phyloP scores from a whole-genome alignment of 352 stramenopile genomes.

The Phytophthora syringae region DNA sequence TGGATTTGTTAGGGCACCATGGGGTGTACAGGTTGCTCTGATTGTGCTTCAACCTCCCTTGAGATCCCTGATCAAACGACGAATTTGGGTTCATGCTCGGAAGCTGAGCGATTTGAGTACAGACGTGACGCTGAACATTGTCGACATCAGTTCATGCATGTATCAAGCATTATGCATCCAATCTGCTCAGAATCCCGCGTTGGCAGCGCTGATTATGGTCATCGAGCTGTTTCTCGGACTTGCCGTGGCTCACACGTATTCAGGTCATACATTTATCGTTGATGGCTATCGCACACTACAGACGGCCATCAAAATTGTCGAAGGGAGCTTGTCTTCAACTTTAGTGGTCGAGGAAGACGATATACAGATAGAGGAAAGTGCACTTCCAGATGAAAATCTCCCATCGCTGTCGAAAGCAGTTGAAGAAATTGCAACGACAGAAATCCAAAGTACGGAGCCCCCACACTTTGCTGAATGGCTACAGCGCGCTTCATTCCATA shows the following conservation, averaged over 20 bases:
- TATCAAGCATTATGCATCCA: conserved; percentile 44
- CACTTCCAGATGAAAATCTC: neutral
- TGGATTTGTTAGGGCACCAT: conserved; percentile 29
- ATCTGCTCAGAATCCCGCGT: conserved; percentile 10
- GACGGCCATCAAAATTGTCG: conserved; percentile 41
- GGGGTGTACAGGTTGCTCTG: conserved; percentile 33
- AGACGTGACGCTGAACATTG: conserved; percentile 53
- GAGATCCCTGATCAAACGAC: conserved; percentile 31
- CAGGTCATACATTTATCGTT: conserved; percentile 35
- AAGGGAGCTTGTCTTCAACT: conserved; percentile 22
- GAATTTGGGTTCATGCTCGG: conserved; percentile 38
- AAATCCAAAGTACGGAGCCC: neutral
- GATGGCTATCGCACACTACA: conserved; percentile 30
- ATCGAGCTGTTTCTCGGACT: conserved; percentile 30
- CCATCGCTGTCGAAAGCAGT: neutral
- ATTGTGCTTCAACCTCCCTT: conserved; percentile 32
- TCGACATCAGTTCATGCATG: conserved; percentile 42
- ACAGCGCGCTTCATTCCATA: conserved; percentile 7
- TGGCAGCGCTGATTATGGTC: conserved; percentile 31
- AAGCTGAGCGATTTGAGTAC: conserved; percentile 47
- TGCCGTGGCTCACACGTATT: conserved; percentile 33
- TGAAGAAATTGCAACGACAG: neutral
- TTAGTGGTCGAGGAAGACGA: conserved; percentile 13
- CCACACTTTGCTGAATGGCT: neutral
- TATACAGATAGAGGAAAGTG: neutral